These are phyloP conservation scores for Coemansia sp. DNA, from an alignment of 192 early-diverging fungal species.

Conservation along the genomic window DNA sequence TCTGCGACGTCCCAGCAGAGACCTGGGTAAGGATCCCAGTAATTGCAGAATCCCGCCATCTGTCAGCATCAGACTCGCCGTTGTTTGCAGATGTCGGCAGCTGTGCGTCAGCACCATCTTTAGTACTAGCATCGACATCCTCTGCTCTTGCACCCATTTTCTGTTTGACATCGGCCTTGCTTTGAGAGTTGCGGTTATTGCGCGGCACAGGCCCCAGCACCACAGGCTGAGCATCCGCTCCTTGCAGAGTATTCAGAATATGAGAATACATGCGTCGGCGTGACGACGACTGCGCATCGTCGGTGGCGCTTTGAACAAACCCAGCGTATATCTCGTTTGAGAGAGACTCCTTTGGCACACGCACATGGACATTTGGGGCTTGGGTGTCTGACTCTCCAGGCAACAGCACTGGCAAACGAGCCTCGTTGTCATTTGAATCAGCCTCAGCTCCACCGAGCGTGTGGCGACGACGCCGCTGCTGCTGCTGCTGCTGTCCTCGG, in stretches of 20 bases:
- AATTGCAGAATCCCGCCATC: slow-evolving; percentile 46
- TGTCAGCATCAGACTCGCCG: slow-evolving; percentile 8
- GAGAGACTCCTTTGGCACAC: slow-evolving; percentile 19
- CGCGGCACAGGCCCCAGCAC: neutral
- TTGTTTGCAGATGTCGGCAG: neutral
- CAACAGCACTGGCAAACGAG: neutral
- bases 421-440: neutral
- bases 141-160: neutral
- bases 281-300: slow-evolving; percentile 28
- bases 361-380: slow-evolving; percentile 20
- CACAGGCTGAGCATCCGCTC: neutral
- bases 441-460: slow-evolving; percentile 10
- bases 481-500: slow-evolving; percentile 3
- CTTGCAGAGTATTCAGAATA: slow-evolving; percentile 25
- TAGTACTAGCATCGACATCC: neutral
- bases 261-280: slow-evolving; percentile 42
- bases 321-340: slow-evolving; percentile 27
- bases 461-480: slow-evolving; percentile 3
- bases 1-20: slow-evolving; percentile 21
- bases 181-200: neutral
- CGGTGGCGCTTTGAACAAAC: slow-evolving; percentile 27
- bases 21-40: slow-evolving; percentile 36
- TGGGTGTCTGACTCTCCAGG: neutral
- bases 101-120: neutral
- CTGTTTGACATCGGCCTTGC: neutral